Conservation (phyloP, 306 rosid genomes). For the Heteromeles arbutifolia region DNA sequence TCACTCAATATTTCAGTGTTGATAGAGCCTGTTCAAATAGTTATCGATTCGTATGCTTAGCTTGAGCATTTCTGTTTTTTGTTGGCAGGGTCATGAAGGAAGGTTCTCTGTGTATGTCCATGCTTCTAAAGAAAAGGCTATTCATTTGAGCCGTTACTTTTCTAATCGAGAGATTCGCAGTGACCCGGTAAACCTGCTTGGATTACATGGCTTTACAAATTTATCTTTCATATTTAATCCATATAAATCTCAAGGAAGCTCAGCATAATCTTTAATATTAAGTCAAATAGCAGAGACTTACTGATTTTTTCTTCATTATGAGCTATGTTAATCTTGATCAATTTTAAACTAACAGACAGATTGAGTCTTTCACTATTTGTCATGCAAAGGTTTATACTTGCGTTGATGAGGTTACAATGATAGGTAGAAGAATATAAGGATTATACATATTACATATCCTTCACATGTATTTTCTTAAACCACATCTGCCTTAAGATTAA, state of each 20-base stretch:
- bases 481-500: not conserved
- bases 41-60: slow-evolving; percentile 11
- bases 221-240: not conserved
- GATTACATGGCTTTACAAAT: not conserved
- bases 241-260: not conserved
- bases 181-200: slow-evolving; percentile 52
- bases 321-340: not conserved
- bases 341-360: not conserved
- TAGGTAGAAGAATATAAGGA: not conserved
- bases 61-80: slow-evolving; percentile 15
- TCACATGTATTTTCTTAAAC: not conserved
- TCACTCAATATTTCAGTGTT: not conserved
- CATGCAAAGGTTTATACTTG: not conserved
- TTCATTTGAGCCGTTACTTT: slow-evolving; percentile 82
- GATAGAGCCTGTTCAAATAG: slow-evolving; percentile 5
- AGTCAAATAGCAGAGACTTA: not conserved
- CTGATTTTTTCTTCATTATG: not conserved
- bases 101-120: slow-evolving; percentile 93
- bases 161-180: slow-evolving; percentile 70
- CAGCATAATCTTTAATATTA: not conserved
- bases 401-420: not conserved
- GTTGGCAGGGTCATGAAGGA: slow-evolving; percentile 92
- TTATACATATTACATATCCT: not conserved
- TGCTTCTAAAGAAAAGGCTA: slow-evolving; percentile 77
- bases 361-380: not conserved